Percentiles rank a stretch among this genome's conserved stretches.
phyloP scores from a whole-genome alignment of 306 rosid species.

The Vigna angularis region DNA sequence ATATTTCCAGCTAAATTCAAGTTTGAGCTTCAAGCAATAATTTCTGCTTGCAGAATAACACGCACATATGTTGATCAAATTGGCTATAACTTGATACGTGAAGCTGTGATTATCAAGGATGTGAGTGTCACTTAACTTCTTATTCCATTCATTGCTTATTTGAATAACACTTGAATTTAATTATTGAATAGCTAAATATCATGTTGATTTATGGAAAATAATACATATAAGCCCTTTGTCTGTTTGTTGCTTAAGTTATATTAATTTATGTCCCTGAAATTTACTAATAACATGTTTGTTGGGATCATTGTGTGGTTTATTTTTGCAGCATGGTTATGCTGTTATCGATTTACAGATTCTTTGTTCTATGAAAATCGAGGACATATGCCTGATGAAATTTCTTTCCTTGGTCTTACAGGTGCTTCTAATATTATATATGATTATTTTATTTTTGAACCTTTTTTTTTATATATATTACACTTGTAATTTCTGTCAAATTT shows the following conservation, averaged over 20 bases:
- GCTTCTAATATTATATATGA: slow-evolving; percentile 38
- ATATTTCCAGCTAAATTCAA: slow-evolving; percentile 67
- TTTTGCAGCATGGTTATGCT: slow-evolving; percentile 86
- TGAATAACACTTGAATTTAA: slow-evolving; percentile 28
- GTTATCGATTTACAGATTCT: slow-evolving; percentile 75
- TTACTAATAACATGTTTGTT: slow-evolving; percentile 18
- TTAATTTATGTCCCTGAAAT: slow-evolving; percentile 6
- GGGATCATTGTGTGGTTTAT: slow-evolving; percentile 34
- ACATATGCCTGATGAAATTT: slow-evolving; percentile 73
- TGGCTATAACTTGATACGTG: slow-evolving; percentile 57
- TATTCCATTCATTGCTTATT: slow-evolving; percentile 18
- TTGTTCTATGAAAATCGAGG: slow-evolving; percentile 57
- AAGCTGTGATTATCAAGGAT: slow-evolving; percentile 61
- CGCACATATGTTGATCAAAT: slow-evolving; percentile 69
- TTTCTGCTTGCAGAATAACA: slow-evolving; percentile 74
- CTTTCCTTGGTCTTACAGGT: slow-evolving; percentile 78
- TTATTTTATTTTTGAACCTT: slow-evolving; percentile 13
- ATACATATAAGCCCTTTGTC: not conserved
- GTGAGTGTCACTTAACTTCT: slow-evolving; percentile 57
- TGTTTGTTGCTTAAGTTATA: slow-evolving; percentile 11
- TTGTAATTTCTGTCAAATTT: slow-evolving; percentile 34
- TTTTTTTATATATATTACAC: slow-evolving; percentile 17
- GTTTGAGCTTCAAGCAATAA: slow-evolving; percentile 79
- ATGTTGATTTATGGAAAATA: slow-evolving; percentile 29
- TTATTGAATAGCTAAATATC: slow-evolving; percentile 7